phyloP scores from a whole-genome alignment of 257 asterid species.

The Solanum clarkiae region DNA sequence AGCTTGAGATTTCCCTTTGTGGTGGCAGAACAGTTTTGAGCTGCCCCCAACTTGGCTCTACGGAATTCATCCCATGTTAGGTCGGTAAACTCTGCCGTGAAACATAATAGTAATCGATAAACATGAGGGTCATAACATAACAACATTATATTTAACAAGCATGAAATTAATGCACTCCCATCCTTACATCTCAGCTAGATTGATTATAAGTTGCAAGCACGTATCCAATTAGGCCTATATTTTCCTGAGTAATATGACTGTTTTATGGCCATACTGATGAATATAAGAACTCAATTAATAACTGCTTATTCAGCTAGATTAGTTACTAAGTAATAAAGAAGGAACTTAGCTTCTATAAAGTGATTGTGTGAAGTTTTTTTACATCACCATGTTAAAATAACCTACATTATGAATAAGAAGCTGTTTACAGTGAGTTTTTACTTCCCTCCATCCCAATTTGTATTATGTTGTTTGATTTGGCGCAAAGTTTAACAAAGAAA shows the following conservation, averaged over 20 bases:
- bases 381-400: neutral
- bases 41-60: constrained; percentile 65
- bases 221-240: neutral
- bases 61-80: constrained; percentile 95
- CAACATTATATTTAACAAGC: neutral
- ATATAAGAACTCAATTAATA: neutral
- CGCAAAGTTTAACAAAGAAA: too few relatives aligned
- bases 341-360: neutral
- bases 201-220: neutral
- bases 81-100: constrained; percentile 63
- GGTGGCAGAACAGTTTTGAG: constrained; percentile 98
- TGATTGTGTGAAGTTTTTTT: neutral
- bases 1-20: constrained; percentile 65
- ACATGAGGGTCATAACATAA: neutral
- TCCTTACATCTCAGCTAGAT: neutral
- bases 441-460: too few relatives aligned
- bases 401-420: too few relatives aligned
- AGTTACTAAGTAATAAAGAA: neutral
- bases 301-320: neutral
- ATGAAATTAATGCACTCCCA: neutral
- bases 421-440: neutral
- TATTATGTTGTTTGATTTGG: too few relatives aligned
- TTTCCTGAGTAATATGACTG: neutral
- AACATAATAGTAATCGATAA: neutral
- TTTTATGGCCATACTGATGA: neutral